Base-by-base conservation (phyloP, 2,329 filamentous ascomycete species). In the Scopulariopsis brevicaulis region DNA sequence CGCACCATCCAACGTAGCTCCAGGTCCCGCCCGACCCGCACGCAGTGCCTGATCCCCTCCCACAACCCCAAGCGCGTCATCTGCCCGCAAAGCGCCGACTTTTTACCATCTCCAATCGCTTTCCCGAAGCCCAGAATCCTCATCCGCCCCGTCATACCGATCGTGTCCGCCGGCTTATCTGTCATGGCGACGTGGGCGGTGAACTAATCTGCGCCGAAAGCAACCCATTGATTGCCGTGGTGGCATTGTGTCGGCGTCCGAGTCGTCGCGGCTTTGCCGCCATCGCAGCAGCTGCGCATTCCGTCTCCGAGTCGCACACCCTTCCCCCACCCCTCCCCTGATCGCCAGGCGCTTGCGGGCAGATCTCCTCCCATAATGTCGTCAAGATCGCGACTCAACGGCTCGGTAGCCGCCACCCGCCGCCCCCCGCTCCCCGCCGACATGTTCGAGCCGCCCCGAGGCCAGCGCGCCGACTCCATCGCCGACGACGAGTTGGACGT, bases 401-500 rank as follows among this genome's bases (percentile, higher is more conserved):
- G 34, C 37, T 6, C 40, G 5, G 5, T 22, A 18, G 14, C 56
- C 18, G 40, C 20, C 20, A 35, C 24, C 24, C 35, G 11, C 34
- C 34, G 43, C 25, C 32, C 51, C 56, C 22, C 56, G 10, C 28
- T 50, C 20, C 3, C 40, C 40, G 32, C 55, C 18, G 25, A 32
- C 40, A 59, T 32, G 58, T 53, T 35, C 53, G 46, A 50, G 59
- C 52, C 25, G 58, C 59, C 57, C 58, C 59, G 24, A 40, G 57
- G 24, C 56, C 54, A 54, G 48, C 58, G 58, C 57, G 34, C 11
- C 56, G 54, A 40, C 54, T 58, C 32, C 56, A 56, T 32, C 28
- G 28, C 68, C 46, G 71, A 73, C 56, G 69, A 65, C 57, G 55
- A 32, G n/a, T 24, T 18, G 11, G 55, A 40, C 14, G 28, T 8